These are phyloP conservation scores for Byssochlamys sp. DNA, from an alignment of 2,329 filamentous ascomycete species.

Conservation along the genomic window DNA sequence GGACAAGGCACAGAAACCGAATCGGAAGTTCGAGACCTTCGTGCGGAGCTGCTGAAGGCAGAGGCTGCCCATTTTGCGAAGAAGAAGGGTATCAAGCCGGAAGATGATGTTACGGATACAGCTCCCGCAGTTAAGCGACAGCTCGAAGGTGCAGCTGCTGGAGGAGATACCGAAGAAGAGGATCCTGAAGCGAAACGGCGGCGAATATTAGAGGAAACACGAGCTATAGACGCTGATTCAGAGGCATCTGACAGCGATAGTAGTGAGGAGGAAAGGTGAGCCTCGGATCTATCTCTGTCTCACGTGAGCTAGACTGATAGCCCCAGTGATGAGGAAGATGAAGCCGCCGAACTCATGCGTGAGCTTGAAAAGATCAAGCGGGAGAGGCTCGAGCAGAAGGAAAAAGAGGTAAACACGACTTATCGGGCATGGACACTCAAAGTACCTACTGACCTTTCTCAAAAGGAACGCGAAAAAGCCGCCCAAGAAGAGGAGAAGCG, in stretches of 20 bases:
- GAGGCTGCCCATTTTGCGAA: constrained; percentile 83
- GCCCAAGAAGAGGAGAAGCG: constrained; percentile 71
- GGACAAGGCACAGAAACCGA: constrained; percentile 82
- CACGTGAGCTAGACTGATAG: constrained; percentile 19
- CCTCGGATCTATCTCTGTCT: background rate
- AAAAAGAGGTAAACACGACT: constrained; percentile 50
- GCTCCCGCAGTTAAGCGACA: constrained; percentile 53
- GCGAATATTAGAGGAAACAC: constrained; percentile 75
- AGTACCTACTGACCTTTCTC: constrained; percentile 4
- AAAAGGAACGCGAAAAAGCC: constrained; percentile 65
- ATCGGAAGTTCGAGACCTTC: constrained; percentile 62
- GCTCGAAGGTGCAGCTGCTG: constrained; percentile 43
- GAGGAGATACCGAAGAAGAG: constrained; percentile 44
- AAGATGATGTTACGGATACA: constrained; percentile 32
- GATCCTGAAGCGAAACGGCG: constrained; percentile 73
- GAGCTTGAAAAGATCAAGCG: constrained; percentile 90
- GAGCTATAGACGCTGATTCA: constrained; percentile 76
- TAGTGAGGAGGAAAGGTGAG: constrained; percentile 51
- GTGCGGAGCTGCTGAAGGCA: constrained; percentile 78
- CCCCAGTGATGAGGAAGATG: constrained; percentile 62
- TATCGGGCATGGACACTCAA: background rate
- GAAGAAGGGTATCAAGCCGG: constrained; percentile 55
- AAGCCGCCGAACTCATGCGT: constrained; percentile 78
- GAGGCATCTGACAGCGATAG: constrained; percentile 53
- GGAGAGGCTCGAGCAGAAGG: constrained; percentile 70